A percentile compares a stretch with the other conserved stretches of the same genome.
These are phyloP conservation scores for Pichia sp. DNA, from an alignment of 1,139 yeast genomes.

Conservation along the genomic window DNA sequence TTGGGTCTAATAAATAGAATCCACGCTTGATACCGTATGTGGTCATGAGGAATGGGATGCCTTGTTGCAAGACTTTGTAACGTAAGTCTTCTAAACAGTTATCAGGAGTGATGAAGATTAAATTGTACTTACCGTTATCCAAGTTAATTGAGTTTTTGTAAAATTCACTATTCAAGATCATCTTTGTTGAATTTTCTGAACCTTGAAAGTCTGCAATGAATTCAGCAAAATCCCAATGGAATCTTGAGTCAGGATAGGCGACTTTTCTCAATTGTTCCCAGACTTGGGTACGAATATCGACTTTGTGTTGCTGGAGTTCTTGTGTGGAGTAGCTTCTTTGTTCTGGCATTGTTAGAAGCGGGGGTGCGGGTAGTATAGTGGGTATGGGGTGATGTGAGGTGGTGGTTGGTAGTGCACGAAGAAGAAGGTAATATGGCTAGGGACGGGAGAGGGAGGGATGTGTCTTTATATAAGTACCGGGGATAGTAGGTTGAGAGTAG, in stretches of 20 bases:
- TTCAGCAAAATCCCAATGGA: constrained; percentile 31
- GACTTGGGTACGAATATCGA: constrained; percentile 27
- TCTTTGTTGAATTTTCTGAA: constrained; percentile 22
- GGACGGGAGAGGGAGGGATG: no score
- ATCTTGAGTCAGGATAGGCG: constrained; percentile 31
- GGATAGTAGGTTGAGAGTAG: no score
- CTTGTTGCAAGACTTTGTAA: constrained; percentile 22
- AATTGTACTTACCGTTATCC: constrained; percentile 1
- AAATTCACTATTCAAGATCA: constrained; percentile 15
- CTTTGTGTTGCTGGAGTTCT: constrained; percentile 22
- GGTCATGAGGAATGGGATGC: constrained; percentile 29
- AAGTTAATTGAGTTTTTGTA: constrained; percentile 17
- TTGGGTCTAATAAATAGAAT: constrained; percentile 28
- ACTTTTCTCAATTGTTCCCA: constrained; percentile 30
- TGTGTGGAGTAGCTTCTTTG: constrained; percentile 4
- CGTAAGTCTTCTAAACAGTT: constrained; percentile 30
- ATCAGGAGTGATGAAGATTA: constrained; percentile 30
- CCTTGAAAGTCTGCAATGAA: constrained; percentile 33
- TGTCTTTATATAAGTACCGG: no score
- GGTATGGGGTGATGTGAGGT: no score
- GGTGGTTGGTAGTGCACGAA: no score
- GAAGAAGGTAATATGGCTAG: no score
- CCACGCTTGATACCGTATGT: constrained; percentile 31
- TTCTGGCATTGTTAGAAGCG: not conserved
- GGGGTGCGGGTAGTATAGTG: no score